Conservation (phyloP, 2,329 filamentous ascomycete genomes). For the Trichoderma sp. region DNA sequence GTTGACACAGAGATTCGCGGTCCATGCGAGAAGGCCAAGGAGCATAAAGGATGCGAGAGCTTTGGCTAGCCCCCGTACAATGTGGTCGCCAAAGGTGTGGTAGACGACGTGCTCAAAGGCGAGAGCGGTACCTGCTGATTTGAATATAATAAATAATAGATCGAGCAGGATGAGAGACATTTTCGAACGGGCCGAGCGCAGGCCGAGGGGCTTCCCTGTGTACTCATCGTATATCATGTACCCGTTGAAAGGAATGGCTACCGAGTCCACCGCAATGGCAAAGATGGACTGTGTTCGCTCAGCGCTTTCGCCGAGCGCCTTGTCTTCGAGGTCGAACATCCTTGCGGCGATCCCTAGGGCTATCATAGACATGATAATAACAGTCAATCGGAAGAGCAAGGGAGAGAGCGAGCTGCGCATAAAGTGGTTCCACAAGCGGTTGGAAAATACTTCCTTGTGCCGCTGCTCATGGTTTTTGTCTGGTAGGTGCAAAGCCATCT, state of each 20-base stretch:
- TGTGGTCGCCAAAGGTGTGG: constrained; percentile 37
- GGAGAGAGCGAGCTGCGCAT: constrained; percentile 84
- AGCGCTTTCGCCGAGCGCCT: constrained; percentile 38
- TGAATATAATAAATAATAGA: constrained; percentile 95
- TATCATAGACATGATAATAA: constrained; percentile 77
- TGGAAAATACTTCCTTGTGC: constrained; percentile 39
- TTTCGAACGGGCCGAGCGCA: constrained; percentile 81
- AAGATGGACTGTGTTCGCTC: constrained; percentile 79
- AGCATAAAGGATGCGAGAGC: constrained; percentile 76
- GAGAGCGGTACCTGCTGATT: constrained; percentile 85
- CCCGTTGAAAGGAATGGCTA: constrained; percentile 84
- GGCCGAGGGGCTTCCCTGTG: constrained; percentile 84
- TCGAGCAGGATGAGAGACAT: constrained; percentile 87
- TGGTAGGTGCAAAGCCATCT: constrained; percentile 32
- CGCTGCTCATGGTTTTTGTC: constrained; percentile 31
- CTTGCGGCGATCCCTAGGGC: constrained; percentile 75
- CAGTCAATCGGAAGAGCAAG: constrained; percentile 74
- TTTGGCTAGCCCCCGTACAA: constrained; percentile 56
- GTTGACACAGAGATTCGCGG: constrained; percentile 84
- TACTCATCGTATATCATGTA: constrained; percentile 98
- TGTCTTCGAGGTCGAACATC: constrained; percentile 63
- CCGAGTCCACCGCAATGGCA: constrained; percentile 82
- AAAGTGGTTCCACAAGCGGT: constrained; percentile 64
- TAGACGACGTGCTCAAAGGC: constrained; percentile 81
- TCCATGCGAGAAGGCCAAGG: constrained; percentile 83